Evolutionary conservation across 176 grass and related monocot genomes (phyloP).

Genomic region (Avena sativa): DNA sequence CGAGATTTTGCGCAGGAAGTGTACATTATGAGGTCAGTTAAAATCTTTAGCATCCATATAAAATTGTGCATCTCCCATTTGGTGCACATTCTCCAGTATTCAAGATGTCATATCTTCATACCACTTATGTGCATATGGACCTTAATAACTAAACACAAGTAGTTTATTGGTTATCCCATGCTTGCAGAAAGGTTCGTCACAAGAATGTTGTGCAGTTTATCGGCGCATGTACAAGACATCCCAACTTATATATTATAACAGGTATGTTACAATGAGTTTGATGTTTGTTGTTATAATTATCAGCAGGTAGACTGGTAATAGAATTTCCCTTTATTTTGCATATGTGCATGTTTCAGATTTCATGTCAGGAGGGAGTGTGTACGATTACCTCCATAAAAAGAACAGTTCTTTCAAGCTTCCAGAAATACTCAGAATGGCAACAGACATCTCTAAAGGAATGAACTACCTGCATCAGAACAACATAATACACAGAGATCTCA

Average conservation of each 20-base stretch:
- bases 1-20: constrained; percentile 92
- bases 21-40: constrained; percentile 87
- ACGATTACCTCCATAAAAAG: constrained; percentile 80
- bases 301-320: constrained; percentile 7
- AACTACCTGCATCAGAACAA: constrained; percentile 86
- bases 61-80: background rate
- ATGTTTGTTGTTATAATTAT: background rate
- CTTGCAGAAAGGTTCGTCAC: constrained; percentile 83
- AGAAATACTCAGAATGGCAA: constrained; percentile 65
- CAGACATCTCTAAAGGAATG: constrained; percentile 84
- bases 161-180: constrained; percentile 2
- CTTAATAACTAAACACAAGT: constrained; percentile 21
- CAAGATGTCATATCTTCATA: constrained; percentile 10
- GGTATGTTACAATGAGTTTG: constrained; percentile 44
- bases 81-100: background rate
- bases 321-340: constrained; percentile 21
- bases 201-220: constrained; percentile 89
- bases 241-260: constrained; percentile 79
- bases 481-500: constrained; percentile 88
- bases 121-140: constrained; percentile 5
- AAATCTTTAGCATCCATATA: background rate
- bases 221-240: constrained; percentile 77
- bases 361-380: constrained; percentile 76
- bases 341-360: constrained; percentile 65
- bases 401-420: constrained; percentile 67